Percentiles rank a stretch among this genome's conserved stretches.
Evolutionary conservation across 768 basidiomycete genomes (phyloP).

Genomic region (Trametes gibbosa): DNA sequence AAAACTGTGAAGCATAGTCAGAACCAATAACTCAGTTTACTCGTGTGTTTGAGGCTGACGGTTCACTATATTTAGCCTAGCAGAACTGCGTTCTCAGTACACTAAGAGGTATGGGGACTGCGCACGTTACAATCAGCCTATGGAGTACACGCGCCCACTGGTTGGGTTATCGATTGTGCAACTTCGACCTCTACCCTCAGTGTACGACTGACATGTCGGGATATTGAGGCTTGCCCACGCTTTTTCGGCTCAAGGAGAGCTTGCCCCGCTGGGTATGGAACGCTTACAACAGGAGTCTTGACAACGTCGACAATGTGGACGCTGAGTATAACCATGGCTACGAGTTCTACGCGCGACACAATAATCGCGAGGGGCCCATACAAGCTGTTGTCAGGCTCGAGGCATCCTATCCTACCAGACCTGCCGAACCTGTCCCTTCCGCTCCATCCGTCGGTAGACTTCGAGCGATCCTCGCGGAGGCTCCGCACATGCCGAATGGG

Average conservation of each 20-base stretch:
- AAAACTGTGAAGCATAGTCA: not conserved
- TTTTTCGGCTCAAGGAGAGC: not conserved
- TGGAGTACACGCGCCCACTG: too few species aligned
- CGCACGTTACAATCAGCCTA: too few species aligned
- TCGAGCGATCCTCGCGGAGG: not conserved
- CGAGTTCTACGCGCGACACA: not conserved
- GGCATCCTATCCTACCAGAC: not conserved
- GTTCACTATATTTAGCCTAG: too few species aligned
- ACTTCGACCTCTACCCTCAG: too few species aligned
- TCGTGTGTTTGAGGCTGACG: too few species aligned
- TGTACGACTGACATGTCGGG: not conserved
- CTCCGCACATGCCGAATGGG: not conserved
- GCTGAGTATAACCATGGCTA: not conserved
- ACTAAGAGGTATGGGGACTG: too few species aligned
- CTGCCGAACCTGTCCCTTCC: not conserved
- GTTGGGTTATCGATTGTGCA: too few species aligned
- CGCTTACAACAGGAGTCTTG: not conserved
- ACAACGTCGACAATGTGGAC: not conserved
- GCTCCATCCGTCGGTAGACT: not conserved
- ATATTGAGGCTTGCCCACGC: not conserved
- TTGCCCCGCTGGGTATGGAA: not conserved
- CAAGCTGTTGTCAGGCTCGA: not conserved
- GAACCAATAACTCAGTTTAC: too few species aligned
- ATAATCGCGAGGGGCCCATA: not conserved
- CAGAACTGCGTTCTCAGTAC: too few species aligned